Evolutionary conservation across 2,329 filamentous ascomycete genomes (phyloP).

Genomic region (Dactylonectria estremocensis): DNA sequence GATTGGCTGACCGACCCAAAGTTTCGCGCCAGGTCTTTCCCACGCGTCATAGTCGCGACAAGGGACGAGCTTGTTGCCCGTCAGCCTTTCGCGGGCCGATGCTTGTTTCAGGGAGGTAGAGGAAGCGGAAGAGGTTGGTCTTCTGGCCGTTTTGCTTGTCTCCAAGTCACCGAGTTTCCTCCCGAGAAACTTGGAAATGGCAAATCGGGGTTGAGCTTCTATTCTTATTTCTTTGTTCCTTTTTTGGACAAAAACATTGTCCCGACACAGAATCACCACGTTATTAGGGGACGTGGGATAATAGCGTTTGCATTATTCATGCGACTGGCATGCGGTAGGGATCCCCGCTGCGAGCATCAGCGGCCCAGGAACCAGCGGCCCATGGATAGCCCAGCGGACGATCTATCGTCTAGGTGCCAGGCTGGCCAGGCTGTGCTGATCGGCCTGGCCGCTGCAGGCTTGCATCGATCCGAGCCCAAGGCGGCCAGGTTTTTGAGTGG

Average conservation of each 20-base stretch:
- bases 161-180: constrained; percentile 13
- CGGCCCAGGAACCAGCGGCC: background rate
- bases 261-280: constrained; percentile 2
- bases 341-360: constrained; percentile 35
- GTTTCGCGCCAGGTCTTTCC: constrained; percentile 33
- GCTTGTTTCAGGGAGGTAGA: constrained; percentile 26
- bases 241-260: constrained; percentile 12
- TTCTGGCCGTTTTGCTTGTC: background rate
- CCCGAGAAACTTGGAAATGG: background rate
- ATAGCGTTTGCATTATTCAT: constrained; percentile 35
- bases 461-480: background rate
- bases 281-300: constrained; percentile 25
- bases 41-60: constrained; percentile 49
- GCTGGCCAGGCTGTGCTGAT: constrained; percentile 1
- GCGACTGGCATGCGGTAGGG: constrained; percentile 36
- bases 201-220: constrained; percentile 2
- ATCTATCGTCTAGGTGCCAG: constrained; percentile 2
- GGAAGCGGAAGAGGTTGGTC: constrained; percentile 18
- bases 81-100: constrained; percentile 22
- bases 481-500: background rate
- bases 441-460: constrained; percentile 9
- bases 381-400: constrained; percentile 23
- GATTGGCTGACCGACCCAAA: constrained; percentile 37
- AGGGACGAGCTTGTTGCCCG: constrained; percentile 21
- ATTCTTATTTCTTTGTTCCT: constrained; percentile 11